Base-by-base conservation (phyloP, 805 yeast species). In the Yarrowia sp. region DNA sequence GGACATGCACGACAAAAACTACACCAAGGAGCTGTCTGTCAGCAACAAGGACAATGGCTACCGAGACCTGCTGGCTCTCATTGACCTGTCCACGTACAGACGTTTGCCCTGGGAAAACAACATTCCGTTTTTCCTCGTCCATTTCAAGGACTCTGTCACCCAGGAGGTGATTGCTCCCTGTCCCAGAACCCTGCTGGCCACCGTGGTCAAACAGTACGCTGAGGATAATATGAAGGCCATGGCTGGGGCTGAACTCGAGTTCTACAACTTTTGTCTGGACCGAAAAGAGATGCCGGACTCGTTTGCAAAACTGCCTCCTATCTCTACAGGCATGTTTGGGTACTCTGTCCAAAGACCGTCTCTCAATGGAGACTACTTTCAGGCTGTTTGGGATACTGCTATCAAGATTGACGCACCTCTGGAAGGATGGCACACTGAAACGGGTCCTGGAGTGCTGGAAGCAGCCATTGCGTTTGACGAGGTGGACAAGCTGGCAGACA, bases 371-470 rank as follows among this genome's bases (percentile, higher is more conserved):
- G 72, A 70, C 38, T 74, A 69, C 66, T 74, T 69, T 65, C 69
- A 71, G 61, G 70, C 66, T 21, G 67, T 74, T 14, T 67, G 72
- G 38, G 64, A 71, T 14, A 61, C 68, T 16, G 66, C 71, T 54
- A 40, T 59, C 8, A 41, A 51, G 14, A 70, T 73, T 33, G 67
- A 70, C 48, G 68, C 72, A 10, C 69, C 69, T 16, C 66, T 74
- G 26, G 77, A 74, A 64, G 75, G 76, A 11, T 74, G 74, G 71
- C 77, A 74, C 62, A 72, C 77, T 3, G 77, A 74, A 43, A 73
- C 76, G 8, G 77, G 77, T 4, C 77, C 77, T 9, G 77, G 77
- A 16, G 77, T 74, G 9, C 72, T 69, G 44, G 77, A 74, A 58
- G 76, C 75, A 28, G 77, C 77, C 4, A 68, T 74, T 46, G 74